phyloP scores from a whole-genome alignment of 306 rosid genomes.

The Dryas drummondii region DNA sequence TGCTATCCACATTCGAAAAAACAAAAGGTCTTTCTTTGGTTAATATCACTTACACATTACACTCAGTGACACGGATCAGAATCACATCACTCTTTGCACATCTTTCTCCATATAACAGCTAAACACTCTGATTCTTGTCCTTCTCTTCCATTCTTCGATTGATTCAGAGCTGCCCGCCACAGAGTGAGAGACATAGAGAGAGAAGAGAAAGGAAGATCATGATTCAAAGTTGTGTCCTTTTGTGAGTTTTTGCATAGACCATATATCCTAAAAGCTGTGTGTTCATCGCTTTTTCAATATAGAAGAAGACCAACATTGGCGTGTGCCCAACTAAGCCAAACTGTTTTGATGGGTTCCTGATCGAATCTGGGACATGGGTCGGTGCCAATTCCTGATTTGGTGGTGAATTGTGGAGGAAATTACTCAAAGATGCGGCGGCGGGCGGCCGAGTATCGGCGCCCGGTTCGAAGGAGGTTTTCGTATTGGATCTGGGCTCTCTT shows the following conservation, averaged over 20 bases:
- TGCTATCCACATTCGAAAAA: no score
- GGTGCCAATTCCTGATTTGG: slow-evolving; percentile 30
- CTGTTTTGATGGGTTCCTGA: slow-evolving; percentile 20
- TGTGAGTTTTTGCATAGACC: neutral
- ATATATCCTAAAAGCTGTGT: neutral
- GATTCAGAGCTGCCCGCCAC: slow-evolving; percentile 12
- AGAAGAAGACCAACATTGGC: neutral
- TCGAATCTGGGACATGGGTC: slow-evolving; percentile 35
- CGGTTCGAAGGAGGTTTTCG: slow-evolving; percentile 81
- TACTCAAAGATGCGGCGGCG: slow-evolving; percentile 86
- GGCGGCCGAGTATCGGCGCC: slow-evolving; percentile 98
- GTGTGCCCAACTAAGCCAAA: slow-evolving; percentile 20
- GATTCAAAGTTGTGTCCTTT: neutral
- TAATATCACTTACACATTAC: no score
- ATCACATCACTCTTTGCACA: neutral
- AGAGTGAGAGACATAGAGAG: neutral
- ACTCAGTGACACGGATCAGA: neutral
- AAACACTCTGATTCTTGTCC: slow-evolving; percentile 6
- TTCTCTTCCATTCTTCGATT: neutral
- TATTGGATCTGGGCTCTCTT: slow-evolving; percentile 90
- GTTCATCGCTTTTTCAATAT: neutral
- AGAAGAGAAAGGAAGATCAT: neutral
- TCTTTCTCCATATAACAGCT: neutral
- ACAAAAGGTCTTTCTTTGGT: neutral
- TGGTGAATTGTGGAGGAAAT: slow-evolving; percentile 43